These are phyloP conservation scores for Maudiozyma saulgeensis DNA, from an alignment of 805 yeast species.

Conservation along the genomic window DNA sequence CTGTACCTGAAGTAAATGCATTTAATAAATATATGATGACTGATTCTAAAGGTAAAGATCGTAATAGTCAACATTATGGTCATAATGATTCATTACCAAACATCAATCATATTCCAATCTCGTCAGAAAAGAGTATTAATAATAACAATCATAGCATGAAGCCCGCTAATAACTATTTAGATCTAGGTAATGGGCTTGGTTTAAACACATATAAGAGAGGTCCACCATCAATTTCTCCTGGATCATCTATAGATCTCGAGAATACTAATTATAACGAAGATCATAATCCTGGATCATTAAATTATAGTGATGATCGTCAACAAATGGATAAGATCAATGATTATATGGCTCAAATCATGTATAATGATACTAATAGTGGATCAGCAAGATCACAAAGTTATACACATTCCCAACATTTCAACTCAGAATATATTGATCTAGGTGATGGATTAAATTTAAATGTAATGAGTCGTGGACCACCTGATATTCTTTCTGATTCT, in stretches of 20 bases:
- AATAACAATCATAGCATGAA: neutral
- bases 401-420: neutral
- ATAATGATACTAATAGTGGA: constrained; percentile 8
- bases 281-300: constrained; percentile 3
- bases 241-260: constrained; percentile 22
- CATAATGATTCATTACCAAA: neutral
- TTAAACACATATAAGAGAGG: constrained; percentile 28
- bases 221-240: constrained; percentile 33
- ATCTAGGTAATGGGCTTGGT: constrained; percentile 30
- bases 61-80: neutral
- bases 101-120: constrained; percentile 1
- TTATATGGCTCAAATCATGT: constrained; percentile 23
- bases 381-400: neutral
- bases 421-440: constrained; percentile 16
- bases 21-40: neutral
- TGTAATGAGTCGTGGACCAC: constrained; percentile 29
- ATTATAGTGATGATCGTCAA: constrained; percentile 8
- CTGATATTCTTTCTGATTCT: constrained; percentile 29
- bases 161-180: constrained; percentile 16
- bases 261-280: neutral
- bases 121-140: neutral
- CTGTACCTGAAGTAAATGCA: neutral
- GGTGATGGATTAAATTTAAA: constrained; percentile 29
- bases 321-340: constrained; percentile 18
- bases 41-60: neutral